A percentile compares a stretch with the other conserved stretches of the same genome.
Conservation (phyloP, 106 monocot species). For the Triglochin maritima region DNA sequence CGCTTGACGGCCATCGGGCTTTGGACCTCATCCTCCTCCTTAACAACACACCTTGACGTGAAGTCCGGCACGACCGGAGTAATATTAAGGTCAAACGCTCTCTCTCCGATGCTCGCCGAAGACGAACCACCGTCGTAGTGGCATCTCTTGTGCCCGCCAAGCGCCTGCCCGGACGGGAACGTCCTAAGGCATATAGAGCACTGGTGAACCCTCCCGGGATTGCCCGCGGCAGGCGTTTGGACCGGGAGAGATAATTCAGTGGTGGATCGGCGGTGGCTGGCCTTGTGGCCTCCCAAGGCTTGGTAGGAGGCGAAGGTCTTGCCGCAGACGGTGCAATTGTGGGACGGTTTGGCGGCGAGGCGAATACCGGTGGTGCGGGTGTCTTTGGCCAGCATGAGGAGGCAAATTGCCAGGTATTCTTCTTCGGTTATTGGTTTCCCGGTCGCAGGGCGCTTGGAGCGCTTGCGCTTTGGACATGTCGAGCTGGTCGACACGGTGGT, state of each 20-base stretch:
- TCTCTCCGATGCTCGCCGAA: background rate
- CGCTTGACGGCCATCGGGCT: constrained; percentile 29
- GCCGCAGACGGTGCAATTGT: constrained; percentile 35
- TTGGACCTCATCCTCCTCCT: constrained; percentile 48
- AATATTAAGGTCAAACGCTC: constrained; percentile 10
- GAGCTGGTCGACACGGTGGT: background rate
- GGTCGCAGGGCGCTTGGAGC: constrained; percentile 11
- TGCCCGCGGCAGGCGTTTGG: background rate
- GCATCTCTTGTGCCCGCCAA: constrained; percentile 43
- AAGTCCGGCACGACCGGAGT: constrained; percentile 12
- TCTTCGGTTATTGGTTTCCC: constrained; percentile 19
- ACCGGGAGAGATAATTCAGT: background rate
- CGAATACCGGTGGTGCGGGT: background rate
- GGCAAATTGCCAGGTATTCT: constrained; percentile 32
- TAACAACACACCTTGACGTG: constrained; percentile 13
- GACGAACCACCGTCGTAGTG: constrained; percentile 32
- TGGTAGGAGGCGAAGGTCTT: constrained; percentile 39
- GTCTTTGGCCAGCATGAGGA: constrained; percentile 27
- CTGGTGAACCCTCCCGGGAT: constrained; percentile 13
- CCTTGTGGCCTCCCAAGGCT: constrained; percentile 37
- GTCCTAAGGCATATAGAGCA: constrained; percentile 25
- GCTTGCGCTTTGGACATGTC: constrained; percentile 16
- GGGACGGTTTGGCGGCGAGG: background rate
- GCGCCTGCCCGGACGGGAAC: constrained; percentile 32
- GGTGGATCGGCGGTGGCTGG: constrained; percentile 29